Percentiles rank a stretch among this genome's conserved stretches.
Evolutionary conservation across 345 rosid species (phyloP).

Genomic region (Pelargonium nanum): DNA sequence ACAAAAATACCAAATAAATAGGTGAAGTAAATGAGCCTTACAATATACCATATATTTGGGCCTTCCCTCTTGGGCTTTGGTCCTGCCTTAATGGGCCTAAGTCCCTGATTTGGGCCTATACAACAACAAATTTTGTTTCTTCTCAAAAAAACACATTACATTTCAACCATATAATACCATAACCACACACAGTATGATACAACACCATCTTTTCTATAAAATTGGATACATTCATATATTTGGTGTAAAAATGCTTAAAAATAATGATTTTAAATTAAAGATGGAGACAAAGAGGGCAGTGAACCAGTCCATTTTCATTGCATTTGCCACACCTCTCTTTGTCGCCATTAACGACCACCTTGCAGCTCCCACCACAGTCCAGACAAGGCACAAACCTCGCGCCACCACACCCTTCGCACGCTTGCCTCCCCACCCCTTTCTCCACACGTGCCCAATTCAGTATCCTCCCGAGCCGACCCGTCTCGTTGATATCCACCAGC

Average conservation of each 20-base stretch:
- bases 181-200: too few species aligned
- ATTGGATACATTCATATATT: not conserved
- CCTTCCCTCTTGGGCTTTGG: too few species aligned
- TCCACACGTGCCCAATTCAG: constrained; percentile 55
- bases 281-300: constrained; percentile 56
- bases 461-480: constrained; percentile 56
- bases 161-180: too few species aligned
- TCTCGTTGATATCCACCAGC: constrained; percentile 56
- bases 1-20: too few species aligned
- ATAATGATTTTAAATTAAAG: not conserved
- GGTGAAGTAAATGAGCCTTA: too few species aligned
- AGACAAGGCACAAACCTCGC: constrained; percentile 78
- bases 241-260: not conserved
- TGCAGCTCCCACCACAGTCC: constrained; percentile 84
- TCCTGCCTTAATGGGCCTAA: too few species aligned
- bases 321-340: constrained; percentile 59
- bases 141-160: too few species aligned
- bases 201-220: too few species aligned
- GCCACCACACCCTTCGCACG: constrained; percentile 87
- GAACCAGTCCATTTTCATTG: constrained; percentile 77
- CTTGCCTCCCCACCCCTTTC: constrained; percentile 54
- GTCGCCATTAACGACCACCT: constrained; percentile 40
- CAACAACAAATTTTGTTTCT: too few species aligned
- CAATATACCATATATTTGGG: too few species aligned
- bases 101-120: too few species aligned